A percentile compares a stretch with the other conserved stretches of the same genome.
Evolutionary conservation across 192 early-diverging fungal genomes (phyloP).

Genomic region (Rhizophagus clarus): DNA sequence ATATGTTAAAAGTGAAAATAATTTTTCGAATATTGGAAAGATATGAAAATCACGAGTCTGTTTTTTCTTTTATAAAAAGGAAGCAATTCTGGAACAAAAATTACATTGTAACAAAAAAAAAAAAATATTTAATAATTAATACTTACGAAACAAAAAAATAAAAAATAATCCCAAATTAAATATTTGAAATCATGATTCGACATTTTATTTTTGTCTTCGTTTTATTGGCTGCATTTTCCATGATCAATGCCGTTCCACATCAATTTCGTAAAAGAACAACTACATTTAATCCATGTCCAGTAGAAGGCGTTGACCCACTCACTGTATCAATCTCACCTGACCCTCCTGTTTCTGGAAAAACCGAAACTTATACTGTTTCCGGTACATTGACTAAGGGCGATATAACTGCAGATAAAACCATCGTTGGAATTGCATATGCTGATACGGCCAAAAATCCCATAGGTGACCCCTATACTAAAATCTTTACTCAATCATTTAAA

Average conservation of each 20-base stretch:
- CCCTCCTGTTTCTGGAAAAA: background rate
- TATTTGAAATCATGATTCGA: background rate
- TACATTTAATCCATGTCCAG: background rate
- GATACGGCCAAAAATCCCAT: background rate
- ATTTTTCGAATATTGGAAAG: no score
- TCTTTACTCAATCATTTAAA: no score
- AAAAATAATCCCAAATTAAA: no score
- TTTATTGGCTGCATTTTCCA: background rate
- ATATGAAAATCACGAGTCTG: no score
- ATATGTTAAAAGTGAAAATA: no score
- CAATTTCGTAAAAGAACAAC: background rate
- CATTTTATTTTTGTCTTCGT: background rate
- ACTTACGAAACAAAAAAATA: no score
- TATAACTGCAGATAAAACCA: background rate
- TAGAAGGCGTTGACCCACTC: background rate
- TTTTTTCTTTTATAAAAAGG: no score
- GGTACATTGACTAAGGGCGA: background rate
- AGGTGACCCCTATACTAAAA: no score
- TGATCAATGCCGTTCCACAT: background rate
- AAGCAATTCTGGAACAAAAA: no score
- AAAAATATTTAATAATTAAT: no score
- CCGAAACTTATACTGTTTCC: background rate
- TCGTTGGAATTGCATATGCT: background rate
- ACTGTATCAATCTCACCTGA: background rate
- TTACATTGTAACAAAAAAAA: no score